Base-by-base conservation (phyloP, 202 grass and related monocot genomes). In the Elaeis oleifera region DNA sequence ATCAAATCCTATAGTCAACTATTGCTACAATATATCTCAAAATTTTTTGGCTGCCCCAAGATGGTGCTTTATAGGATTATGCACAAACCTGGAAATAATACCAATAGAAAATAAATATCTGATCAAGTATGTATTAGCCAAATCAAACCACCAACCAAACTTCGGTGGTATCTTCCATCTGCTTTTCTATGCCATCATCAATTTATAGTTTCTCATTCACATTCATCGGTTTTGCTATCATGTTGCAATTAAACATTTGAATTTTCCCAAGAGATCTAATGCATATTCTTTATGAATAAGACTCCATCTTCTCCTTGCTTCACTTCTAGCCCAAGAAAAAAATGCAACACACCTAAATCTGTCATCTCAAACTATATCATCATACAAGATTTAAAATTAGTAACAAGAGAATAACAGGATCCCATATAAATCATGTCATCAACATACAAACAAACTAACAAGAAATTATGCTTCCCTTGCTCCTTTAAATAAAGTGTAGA, bases 271-370 rank as follows among this genome's bases (percentile, higher is more conserved):
- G 1, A 72, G 5, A 56, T 71, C 36, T 15, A n/a, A 27, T 14
- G 36, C 20, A 61, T 31, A 61, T 21, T 71, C n/a, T 54, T 53
- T 61, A 11, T 16, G 56, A 71, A 71, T 21, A 61, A 71, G 4
- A 71, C 60, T 2, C 31, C 9, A 51, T 60, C 17, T 22, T 1
- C 1, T 7, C 27, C 56, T 70, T 29, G 5, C 5, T 29, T 59
- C 4, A 63, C 36, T 16, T 22, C 18, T 11, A 54, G 3, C 1
- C 63, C 49, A 16, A 66, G 11, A 26, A 66, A 66, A 28, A 51
- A 66, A n/a, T 66, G 14, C 15, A 66, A 18, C 8, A 25, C 13
- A 3, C 9, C 49, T n/a, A 53, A 28, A 52, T 66, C 9, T 3
- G 0, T n/a, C 49, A 66, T 66, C 5, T 53, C 63, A 53, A 66